A percentile compares a stretch with the other conserved stretches of the same genome.
Evolutionary conservation across 1,284 basidiomycete genomes (phyloP).

Genomic region (Sparassis latifolia): DNA sequence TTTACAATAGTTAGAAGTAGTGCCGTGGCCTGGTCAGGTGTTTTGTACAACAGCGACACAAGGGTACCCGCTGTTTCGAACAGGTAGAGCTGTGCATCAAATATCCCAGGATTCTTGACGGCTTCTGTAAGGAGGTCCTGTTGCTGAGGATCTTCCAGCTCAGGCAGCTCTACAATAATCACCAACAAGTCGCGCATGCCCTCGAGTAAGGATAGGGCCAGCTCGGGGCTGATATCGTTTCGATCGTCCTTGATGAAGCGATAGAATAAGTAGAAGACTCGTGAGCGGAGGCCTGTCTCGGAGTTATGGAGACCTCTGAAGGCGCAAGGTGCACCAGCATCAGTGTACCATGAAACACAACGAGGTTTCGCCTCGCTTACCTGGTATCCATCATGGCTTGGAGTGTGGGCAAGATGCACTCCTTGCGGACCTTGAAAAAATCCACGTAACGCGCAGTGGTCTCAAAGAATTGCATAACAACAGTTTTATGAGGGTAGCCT

Average conservation of each 20-base stretch:
- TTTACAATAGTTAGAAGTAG: conserved; percentile 76
- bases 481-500: conserved; percentile 80
- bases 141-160: conserved; percentile 54
- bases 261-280: conserved; percentile 91
- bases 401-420: conserved; percentile 81
- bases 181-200: conserved; percentile 67
- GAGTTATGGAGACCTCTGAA: conserved; percentile 86
- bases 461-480: conserved; percentile 94
- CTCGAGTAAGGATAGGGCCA: conserved; percentile 68
- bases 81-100: conserved; percentile 92
- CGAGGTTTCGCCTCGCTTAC: conserved; percentile 34
- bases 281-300: conserved; percentile 65
- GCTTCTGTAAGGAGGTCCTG: conserved; percentile 77
- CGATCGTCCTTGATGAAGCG: conserved; percentile 87
- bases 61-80: conserved; percentile 91
- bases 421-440: conserved; percentile 91
- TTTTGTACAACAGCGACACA: conserved; percentile 68
- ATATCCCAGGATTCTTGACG: conserved; percentile 64
- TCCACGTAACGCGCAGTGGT: conserved; percentile 88
- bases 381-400: conserved; percentile 84
- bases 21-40: conserved; percentile 65
- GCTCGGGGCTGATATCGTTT: conserved; percentile 72
- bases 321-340: conserved; percentile 3
- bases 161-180: conserved; percentile 63
- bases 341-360: background rate